Percentiles rank a stretch among this genome's conserved stretches.
phyloP scores from a whole-genome alignment of 495 filamentous ascomycete species.

The Letharia lupina region DNA sequence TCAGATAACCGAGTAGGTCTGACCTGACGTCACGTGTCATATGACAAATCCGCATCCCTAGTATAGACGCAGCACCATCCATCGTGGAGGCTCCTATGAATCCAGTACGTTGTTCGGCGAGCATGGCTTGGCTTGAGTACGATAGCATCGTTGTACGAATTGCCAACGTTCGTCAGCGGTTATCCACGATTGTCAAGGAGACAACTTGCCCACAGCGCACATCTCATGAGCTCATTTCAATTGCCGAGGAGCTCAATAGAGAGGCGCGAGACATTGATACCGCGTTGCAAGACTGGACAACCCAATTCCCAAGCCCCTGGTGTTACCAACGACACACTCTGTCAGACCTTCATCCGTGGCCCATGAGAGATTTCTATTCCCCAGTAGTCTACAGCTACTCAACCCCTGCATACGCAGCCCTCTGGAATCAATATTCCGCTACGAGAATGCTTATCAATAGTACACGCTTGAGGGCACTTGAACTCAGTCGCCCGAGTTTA shows the following conservation, averaged over 20 bases:
- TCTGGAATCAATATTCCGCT: background rate
- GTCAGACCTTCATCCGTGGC: background rate
- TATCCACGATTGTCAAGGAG: background rate
- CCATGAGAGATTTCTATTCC: background rate
- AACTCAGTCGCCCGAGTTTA: too few species aligned
- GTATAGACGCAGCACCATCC: too few species aligned
- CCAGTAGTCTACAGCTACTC: background rate
- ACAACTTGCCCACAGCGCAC: background rate
- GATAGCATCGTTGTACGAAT: background rate
- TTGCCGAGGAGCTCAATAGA: background rate
- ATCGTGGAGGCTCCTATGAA: too few species aligned
- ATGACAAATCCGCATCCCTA: too few species aligned
- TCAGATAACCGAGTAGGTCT: too few species aligned
- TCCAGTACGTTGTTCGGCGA: background rate
- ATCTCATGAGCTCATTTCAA: background rate
- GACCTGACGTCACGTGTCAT: too few species aligned
- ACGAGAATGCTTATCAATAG: constrained; percentile 2
- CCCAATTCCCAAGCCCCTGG: background rate
- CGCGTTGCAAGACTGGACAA: background rate
- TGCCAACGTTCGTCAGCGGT: background rate
- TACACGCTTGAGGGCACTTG: background rate
- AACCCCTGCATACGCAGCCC: background rate
- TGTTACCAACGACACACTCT: background rate
- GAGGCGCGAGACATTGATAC: background rate
- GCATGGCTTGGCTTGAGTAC: background rate